Conservation (phyloP, 2,329 filamentous ascomycete genomes). For the Talaromyces sp. region DNA sequence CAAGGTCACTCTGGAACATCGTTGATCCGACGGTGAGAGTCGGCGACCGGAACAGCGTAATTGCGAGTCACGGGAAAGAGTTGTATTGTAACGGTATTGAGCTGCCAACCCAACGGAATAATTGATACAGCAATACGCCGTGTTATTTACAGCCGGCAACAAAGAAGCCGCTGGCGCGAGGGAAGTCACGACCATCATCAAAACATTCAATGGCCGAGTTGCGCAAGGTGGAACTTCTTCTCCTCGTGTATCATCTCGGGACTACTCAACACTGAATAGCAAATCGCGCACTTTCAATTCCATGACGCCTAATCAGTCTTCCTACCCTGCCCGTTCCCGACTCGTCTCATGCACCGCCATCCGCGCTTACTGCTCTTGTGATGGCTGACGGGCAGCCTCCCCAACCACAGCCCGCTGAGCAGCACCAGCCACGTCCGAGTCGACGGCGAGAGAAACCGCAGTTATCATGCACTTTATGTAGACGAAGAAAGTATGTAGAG, state of each 20-base stretch:
- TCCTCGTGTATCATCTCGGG: neutral
- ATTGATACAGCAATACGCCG: neutral
- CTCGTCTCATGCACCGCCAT: neutral
- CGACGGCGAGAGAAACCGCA: slow-evolving; percentile 10
- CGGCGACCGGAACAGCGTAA: neutral
- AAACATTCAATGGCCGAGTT: neutral
- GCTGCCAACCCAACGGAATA: neutral
- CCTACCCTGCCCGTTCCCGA: neutral
- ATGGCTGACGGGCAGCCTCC: slow-evolving; percentile 8
- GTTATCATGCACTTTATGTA: slow-evolving; percentile 7
- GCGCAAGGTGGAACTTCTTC: neutral
- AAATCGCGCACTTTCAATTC: neutral
- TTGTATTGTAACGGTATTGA: neutral
- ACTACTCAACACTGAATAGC: neutral
- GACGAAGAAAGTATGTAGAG: slow-evolving; percentile 11
- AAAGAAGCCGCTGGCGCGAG: neutral
- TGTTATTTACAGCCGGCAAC: neutral
- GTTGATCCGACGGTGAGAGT: neutral
- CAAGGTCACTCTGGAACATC: neutral
- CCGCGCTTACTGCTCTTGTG: neutral
- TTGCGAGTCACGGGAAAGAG: neutral
- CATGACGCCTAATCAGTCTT: neutral
- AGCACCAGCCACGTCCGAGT: slow-evolving; percentile 2
- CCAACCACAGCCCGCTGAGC: neutral
- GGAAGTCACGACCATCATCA: neutral